A percentile compares a stretch with the other conserved stretches of the same genome.
These are phyloP conservation scores for Rhododendron ferrugineum DNA, from an alignment of 148 eudicot genomes.

Conservation along the genomic window DNA sequence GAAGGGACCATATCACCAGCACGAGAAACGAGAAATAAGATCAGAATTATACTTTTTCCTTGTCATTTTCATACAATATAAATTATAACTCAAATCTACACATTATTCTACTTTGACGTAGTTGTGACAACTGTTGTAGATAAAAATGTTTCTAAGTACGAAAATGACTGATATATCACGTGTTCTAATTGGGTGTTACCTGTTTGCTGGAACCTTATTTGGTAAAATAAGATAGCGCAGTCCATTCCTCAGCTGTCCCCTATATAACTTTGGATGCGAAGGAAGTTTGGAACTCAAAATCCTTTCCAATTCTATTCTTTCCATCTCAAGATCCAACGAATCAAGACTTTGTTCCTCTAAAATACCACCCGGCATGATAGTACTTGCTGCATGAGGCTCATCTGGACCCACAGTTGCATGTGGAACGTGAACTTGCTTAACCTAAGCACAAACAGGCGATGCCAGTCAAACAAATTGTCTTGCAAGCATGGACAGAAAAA, in stretches of 20 bases:
- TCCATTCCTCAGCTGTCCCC: constrained; percentile 89
- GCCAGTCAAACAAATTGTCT: constrained; percentile 7
- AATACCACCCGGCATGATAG: constrained; percentile 66
- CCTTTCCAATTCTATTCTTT: constrained; percentile 43
- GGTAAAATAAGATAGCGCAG: constrained; percentile 92
- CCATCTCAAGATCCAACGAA: constrained; percentile 46
- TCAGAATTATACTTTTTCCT: not conserved
- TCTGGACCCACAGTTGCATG: constrained; percentile 89
- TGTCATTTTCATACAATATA: not conserved
- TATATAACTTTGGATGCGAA: constrained; percentile 77
- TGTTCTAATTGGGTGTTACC: constrained; percentile 34
- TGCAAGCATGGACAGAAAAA: not conserved
- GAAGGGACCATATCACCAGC: not conserved
- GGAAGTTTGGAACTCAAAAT: constrained; percentile 71
- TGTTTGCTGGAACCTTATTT: constrained; percentile 96
- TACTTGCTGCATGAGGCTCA: constrained; percentile 95
- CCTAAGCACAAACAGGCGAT: constrained; percentile 28
- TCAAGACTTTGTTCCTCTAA: constrained; percentile 60
- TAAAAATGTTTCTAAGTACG: not conserved
- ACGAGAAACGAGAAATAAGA: not conserved
- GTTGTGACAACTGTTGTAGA: not conserved
- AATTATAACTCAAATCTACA: not conserved
- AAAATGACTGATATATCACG: not conserved
- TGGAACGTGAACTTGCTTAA: constrained; percentile 41
- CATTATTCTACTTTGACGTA: not conserved